phyloP scores from a whole-genome alignment of 2,329 filamentous ascomycete species.

The Aspergillus amoenus region DNA sequence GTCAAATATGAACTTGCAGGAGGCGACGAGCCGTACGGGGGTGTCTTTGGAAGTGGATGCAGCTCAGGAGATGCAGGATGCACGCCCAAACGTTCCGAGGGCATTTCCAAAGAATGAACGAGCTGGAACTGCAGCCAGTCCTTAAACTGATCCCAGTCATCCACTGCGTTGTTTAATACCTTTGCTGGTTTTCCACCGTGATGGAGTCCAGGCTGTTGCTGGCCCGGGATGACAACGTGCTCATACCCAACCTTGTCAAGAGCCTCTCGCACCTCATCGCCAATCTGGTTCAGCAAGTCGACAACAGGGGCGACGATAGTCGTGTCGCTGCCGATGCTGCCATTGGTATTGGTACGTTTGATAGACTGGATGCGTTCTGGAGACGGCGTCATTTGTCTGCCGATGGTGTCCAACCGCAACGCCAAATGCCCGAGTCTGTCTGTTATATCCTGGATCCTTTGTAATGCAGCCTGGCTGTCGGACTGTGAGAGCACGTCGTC shows the following conservation, averaged over 20 bases:
- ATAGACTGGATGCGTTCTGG: neutral
- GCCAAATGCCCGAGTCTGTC: constrained; percentile 5
- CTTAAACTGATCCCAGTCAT: constrained; percentile 15
- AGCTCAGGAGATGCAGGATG: neutral
- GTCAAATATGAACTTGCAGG: neutral
- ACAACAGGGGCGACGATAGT: constrained; percentile 5
- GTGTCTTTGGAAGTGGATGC: neutral
- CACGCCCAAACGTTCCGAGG: neutral
- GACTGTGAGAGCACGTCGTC: constrained; percentile 1
- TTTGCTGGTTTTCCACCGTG: neutral
- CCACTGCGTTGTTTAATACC: constrained; percentile 5
- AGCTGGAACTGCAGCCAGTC: constrained; percentile 16
- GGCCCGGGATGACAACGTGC: constrained; percentile 5
- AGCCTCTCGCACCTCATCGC: constrained; percentile 9
- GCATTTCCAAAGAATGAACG: constrained; percentile 2
- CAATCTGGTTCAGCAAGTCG: constrained; percentile 11
- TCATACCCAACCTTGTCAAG: constrained; percentile 12
- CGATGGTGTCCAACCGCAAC: constrained; percentile 1
- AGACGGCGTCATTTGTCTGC: neutral
- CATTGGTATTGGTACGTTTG: neutral
- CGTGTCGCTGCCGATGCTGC: neutral
- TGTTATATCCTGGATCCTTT: constrained; percentile 10
- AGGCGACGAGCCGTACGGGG: neutral
- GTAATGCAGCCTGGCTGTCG: constrained; percentile 4
- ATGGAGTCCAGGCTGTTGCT: neutral